Evolutionary conservation across 73 alveolate species (phyloP), one percentile per base, ranked within the genome.

Genomic region (Paraurostyla sp.): DNA sequence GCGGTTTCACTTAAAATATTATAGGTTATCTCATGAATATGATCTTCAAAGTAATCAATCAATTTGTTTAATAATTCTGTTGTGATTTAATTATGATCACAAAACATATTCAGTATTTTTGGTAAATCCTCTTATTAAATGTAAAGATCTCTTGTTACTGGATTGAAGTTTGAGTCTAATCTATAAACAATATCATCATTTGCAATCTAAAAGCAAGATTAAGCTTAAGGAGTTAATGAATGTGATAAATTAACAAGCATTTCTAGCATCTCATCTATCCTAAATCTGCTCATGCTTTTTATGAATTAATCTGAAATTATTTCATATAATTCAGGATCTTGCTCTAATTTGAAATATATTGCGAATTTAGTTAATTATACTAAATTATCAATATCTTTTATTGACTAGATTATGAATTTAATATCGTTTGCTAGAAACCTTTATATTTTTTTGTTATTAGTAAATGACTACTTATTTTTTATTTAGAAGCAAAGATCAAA

Each of bases 161-260:
- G 81, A 43, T 71, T 35, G 45, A 25, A 85, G 48, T 68, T 71
- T 15, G 38, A 41, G 18, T 22, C 23, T 11, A 85, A 36, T 41
- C 93, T 69, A 45, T 6, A 49, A 40, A 46, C 68, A 32, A 85
- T 11, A 38, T 69, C 93, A n/a, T 85, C 82, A 68, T 56, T 69
- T 22, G 88, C 87, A 13, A 51, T n/a, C 29, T 68, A 63, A 49
- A 45, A 85, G 6, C 69, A 20, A 18, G 80, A 85, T 36, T 85
- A 9, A n/a, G 88, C 23, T 41, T 68, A 80, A 3, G 88, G 75
- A 51, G 49, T 48, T 6, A 85, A 82, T 6, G 93, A 18, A 46
- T 71, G 88, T 4, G 87, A 29, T n/a, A 85, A 85, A 63, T 85
- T 85, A 4, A 85, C 93, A 0, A 85, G 18, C 20, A 46, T 27